Evolutionary conservation across 768 basidiomycete genomes (phyloP).

Genomic region (Hypholoma fasciculare): DNA sequence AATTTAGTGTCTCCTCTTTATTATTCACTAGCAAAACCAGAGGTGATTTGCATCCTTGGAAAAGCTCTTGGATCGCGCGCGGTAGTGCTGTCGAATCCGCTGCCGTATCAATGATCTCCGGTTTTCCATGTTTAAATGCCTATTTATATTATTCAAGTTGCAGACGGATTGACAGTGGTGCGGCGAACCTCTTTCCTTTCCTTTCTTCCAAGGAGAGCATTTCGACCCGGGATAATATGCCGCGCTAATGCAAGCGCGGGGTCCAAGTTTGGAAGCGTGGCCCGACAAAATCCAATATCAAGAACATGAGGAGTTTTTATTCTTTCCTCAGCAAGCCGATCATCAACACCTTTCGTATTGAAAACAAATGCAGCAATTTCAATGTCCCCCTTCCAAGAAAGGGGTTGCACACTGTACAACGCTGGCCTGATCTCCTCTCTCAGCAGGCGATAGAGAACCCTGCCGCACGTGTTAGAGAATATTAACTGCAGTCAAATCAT

Average conservation of each 20-base stretch:
- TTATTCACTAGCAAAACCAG: slow-evolving; percentile 49
- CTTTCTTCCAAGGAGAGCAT: slow-evolving; percentile 17
- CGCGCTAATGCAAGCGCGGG: slow-evolving; percentile 14
- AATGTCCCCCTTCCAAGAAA: slow-evolving; percentile 20
- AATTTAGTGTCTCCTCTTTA: slow-evolving; percentile 35
- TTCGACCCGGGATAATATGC: slow-evolving; percentile 23
- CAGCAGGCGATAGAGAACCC: slow-evolving; percentile 23
- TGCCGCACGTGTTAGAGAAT: not conserved
- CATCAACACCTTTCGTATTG: slow-evolving; percentile 25
- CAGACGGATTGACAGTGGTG: not conserved
- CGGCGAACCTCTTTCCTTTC: slow-evolving; percentile 3
- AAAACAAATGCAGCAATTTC: slow-evolving; percentile 27
- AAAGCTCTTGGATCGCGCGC: slow-evolving; percentile 20
- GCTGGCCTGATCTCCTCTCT: slow-evolving; percentile 15
- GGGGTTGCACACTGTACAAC: slow-evolving; percentile 20
- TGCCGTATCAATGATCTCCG: slow-evolving; percentile 6
- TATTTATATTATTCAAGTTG: slow-evolving; percentile 6
- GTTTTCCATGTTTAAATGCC: slow-evolving; percentile 30
- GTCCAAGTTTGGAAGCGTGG: slow-evolving; percentile 16
- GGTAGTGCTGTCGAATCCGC: slow-evolving; percentile 17
- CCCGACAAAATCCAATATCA: slow-evolving; percentile 39
- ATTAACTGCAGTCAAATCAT: not conserved
- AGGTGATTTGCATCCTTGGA: slow-evolving; percentile 24
- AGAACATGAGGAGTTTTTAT: slow-evolving; percentile 23
- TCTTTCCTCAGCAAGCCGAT: slow-evolving; percentile 18